Percentiles rank a stretch among this genome's conserved stretches.
These are phyloP conservation scores for Starmerella stellata DNA, from an alignment of 805 yeast genomes.

Conservation along the genomic window DNA sequence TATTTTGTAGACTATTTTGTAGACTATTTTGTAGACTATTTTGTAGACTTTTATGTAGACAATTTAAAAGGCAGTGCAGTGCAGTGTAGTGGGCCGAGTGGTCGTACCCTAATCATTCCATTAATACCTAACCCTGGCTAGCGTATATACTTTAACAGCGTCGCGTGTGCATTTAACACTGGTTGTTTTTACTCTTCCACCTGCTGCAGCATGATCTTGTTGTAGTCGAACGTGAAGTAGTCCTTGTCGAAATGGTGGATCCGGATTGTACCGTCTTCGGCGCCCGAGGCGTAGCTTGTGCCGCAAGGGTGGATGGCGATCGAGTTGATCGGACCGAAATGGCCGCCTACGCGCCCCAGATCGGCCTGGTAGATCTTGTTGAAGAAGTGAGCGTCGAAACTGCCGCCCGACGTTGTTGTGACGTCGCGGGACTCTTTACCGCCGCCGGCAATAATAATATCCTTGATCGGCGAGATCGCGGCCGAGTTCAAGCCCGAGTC, in stretches of 20 bases:
- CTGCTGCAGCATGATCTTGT: slow-evolving; percentile 1
- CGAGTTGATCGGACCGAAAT: slow-evolving; percentile 94
- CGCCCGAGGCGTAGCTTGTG: slow-evolving; percentile 84
- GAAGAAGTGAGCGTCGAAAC: slow-evolving; percentile 88
- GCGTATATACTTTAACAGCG: too few relatives aligned
- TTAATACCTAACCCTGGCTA: too few relatives aligned
- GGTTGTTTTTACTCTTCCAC: neutral
- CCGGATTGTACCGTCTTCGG: slow-evolving; percentile 96
- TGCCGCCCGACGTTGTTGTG: slow-evolving; percentile 95
- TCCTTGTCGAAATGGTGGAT: slow-evolving; percentile 83
- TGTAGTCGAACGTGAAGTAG: slow-evolving; percentile 58
- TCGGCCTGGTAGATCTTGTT: slow-evolving; percentile 92
- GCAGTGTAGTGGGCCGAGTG: too few relatives aligned
- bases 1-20: too few relatives aligned
- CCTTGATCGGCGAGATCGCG: slow-evolving; percentile 80
- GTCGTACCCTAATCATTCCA: too few relatives aligned
- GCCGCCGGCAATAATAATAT: slow-evolving; percentile 87
- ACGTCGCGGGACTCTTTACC: slow-evolving; percentile 99
- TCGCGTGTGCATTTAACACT: too few relatives aligned
- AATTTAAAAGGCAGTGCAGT: too few relatives aligned
- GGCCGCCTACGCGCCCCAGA: slow-evolving; percentile 93
- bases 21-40: too few relatives aligned
- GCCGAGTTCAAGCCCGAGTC: slow-evolving; percentile 95
- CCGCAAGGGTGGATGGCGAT: slow-evolving; percentile 92
- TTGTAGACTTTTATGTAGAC: too few relatives aligned